phyloP scores from a whole-genome alignment of 345 rosid species.

The Brassica juncea region DNA sequence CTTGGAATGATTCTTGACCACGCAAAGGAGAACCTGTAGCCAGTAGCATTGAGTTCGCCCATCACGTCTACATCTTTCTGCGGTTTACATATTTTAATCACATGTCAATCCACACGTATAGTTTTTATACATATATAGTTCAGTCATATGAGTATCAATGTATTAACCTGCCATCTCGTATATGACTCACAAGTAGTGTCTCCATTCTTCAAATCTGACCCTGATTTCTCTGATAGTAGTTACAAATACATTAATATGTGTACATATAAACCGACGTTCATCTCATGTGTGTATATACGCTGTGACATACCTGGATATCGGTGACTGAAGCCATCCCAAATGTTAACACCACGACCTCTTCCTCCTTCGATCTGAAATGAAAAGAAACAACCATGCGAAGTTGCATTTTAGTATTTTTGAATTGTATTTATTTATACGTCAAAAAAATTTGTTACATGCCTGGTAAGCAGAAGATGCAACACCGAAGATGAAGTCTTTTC shows the following conservation, averaged over 20 bases:
- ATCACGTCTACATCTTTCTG: not conserved
- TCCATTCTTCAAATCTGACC: not conserved
- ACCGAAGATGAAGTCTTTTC: not conserved
- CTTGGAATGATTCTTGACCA: slow-evolving; percentile 3
- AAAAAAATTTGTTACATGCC: not conserved
- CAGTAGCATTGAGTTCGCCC: not conserved
- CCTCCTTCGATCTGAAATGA: not conserved
- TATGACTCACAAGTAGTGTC: not conserved
- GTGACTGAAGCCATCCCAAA: not conserved
- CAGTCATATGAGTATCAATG: not conserved
- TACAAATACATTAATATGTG: not conserved
- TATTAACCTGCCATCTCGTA: not conserved
- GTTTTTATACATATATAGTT: not conserved
- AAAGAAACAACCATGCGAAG: not conserved
- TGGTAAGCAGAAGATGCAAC: not conserved
- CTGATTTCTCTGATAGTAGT: not conserved
- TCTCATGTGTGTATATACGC: not conserved
- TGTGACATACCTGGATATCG: not conserved
- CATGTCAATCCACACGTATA: not conserved
- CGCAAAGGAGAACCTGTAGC: not conserved
- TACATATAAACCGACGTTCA: not conserved
- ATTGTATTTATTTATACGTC: not conserved
- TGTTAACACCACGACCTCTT: not conserved
- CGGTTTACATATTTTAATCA: not conserved
- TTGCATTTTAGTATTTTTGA: not conserved